Percentiles rank a stretch among this genome's conserved stretches.
Evolutionary conservation across 2,329 filamentous ascomycete species (phyloP).

Genomic region (Berkeleyomyces basicola): DNA sequence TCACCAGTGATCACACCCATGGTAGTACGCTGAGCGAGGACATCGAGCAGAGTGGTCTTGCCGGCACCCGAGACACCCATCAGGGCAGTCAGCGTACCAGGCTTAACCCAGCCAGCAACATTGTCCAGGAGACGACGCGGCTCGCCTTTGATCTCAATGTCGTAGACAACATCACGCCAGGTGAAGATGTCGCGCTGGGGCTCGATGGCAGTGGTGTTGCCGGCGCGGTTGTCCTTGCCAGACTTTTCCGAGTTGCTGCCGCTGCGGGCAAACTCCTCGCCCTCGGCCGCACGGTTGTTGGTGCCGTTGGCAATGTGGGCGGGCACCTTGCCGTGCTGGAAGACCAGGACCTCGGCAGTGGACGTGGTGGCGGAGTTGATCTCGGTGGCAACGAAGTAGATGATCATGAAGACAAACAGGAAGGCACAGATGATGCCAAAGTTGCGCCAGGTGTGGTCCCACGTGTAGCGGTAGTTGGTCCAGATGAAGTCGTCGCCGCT

Average conservation of each 20-base stretch:
- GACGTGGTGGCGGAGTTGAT: conserved; percentile 45
- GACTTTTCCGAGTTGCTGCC: conserved; percentile 24
- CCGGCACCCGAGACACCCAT: conserved; percentile 42
- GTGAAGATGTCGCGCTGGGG: conserved; percentile 49
- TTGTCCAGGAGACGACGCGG: conserved; percentile 57
- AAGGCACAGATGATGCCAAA: conserved; percentile 52
- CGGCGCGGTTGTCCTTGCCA: conserved; percentile 14
- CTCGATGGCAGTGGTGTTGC: conserved; percentile 19
- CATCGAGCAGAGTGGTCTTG: conserved; percentile 29
- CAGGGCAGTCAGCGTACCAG: conserved; percentile 68
- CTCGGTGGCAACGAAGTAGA: conserved; percentile 49
- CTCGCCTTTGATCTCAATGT: conserved; percentile 56
- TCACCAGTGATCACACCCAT: conserved; percentile 49
- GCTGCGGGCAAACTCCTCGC: conserved; percentile 20
- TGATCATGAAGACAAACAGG: conserved; percentile 42
- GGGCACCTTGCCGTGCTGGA: conserved; percentile 38
- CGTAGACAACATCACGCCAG: conserved; percentile 60
- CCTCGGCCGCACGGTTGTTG: conserved; percentile 18
- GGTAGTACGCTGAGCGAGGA: conserved; percentile 32
- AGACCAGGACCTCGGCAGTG: conserved; percentile 54
- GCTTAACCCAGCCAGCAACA: conserved; percentile 79
- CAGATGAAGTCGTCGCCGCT: conserved; percentile 45
- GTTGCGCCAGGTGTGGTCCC: conserved; percentile 47
- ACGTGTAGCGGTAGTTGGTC: conserved; percentile 38
- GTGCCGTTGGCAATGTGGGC: conserved; percentile 21